Percentiles rank a stretch among this genome's conserved stretches.
phyloP scores from a whole-genome alignment of 2,329 filamentous ascomycete genomes.

The Karstenula rhodostoma region DNA sequence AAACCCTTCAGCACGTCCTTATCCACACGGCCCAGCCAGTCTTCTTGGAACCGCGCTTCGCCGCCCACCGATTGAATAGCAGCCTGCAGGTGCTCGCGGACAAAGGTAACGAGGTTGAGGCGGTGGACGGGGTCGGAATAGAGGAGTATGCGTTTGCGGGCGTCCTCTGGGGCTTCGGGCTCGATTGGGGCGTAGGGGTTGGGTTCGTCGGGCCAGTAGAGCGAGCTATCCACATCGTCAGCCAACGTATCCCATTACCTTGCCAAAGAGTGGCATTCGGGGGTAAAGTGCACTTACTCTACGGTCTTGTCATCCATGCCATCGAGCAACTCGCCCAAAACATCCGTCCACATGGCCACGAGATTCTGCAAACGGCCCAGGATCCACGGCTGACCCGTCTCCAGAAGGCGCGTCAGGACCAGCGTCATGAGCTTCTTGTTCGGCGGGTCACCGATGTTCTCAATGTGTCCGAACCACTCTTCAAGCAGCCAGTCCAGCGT shows the following conservation, averaged over 20 bases:
- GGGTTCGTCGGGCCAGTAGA: slow-evolving; percentile 52
- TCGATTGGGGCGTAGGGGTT: slow-evolving; percentile 31
- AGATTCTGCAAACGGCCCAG: slow-evolving; percentile 73
- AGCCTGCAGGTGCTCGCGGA: slow-evolving; percentile 67
- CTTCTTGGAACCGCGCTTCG: slow-evolving; percentile 69
- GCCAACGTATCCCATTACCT: neutral
- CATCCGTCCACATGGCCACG: slow-evolving; percentile 77
- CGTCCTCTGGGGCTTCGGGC: slow-evolving; percentile 56
- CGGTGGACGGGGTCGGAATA: slow-evolving; percentile 72
- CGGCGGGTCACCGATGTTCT: slow-evolving; percentile 70
- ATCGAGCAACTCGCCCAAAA: slow-evolving; percentile 72
- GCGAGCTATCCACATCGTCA: slow-evolving; percentile 39
- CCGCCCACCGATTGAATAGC: slow-evolving; percentile 70
- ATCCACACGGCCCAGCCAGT: slow-evolving; percentile 79
- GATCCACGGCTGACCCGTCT: slow-evolving; percentile 67
- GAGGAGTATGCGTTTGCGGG: slow-evolving; percentile 58
- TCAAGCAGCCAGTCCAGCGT: slow-evolving; percentile 59
- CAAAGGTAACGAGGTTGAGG: slow-evolving; percentile 70
- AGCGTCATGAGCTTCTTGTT: slow-evolving; percentile 77
- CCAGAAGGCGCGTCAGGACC: slow-evolving; percentile 74
- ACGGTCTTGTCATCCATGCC: slow-evolving; percentile 58
- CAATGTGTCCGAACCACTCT: slow-evolving; percentile 73
- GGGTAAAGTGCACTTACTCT: slow-evolving; percentile 37
- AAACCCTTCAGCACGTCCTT: slow-evolving; percentile 74
- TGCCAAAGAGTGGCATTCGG: neutral